Percentiles rank a stretch among this genome's conserved stretches.
phyloP scores from a whole-genome alignment of 768 basidiomycete genomes.

The Tulasnella sp. region DNA sequence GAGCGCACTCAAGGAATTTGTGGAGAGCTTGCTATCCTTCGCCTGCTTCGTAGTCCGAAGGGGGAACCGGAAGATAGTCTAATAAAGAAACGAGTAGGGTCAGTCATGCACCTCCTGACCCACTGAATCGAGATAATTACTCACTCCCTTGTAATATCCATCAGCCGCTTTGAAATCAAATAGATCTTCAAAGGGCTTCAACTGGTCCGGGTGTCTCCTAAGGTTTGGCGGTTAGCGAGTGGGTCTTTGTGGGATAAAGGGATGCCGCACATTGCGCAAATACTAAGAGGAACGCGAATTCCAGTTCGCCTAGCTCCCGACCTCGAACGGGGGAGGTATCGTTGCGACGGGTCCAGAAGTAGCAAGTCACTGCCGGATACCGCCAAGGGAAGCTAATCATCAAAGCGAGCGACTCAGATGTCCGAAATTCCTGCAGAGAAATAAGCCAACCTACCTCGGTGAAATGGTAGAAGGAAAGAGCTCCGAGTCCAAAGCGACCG shows the following conservation, averaged over 20 bases:
- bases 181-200: conserved; percentile 48
- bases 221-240: not conserved
- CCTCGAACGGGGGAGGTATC: conserved; percentile 45
- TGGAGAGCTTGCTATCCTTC: conserved; percentile 38
- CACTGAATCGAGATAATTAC: conserved; percentile 33
- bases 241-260: too few species aligned
- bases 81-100: conserved; percentile 18
- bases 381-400: conserved; percentile 44
- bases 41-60: conserved; percentile 45
- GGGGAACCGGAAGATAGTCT: conserved; percentile 57
- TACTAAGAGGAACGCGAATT: conserved; percentile 41
- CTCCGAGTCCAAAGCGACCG: conserved; percentile 58
- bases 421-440: conserved; percentile 37
- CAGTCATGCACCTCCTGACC: not conserved
- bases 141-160: conserved; percentile 49
- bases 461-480: conserved; percentile 58
- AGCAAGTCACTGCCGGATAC: conserved; percentile 43
- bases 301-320: conserved; percentile 41
- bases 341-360: conserved; percentile 55
- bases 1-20: not conserved
- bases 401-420: not conserved
- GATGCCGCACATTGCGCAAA: not conserved
- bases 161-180: conserved; percentile 47
- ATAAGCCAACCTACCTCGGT: conserved; percentile 48
- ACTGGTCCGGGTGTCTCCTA: conserved; percentile 52